These are phyloP conservation scores for Coccomyxa sp. DNA, from an alignment of 139 green algal genomes.

Conservation along the genomic window DNA sequence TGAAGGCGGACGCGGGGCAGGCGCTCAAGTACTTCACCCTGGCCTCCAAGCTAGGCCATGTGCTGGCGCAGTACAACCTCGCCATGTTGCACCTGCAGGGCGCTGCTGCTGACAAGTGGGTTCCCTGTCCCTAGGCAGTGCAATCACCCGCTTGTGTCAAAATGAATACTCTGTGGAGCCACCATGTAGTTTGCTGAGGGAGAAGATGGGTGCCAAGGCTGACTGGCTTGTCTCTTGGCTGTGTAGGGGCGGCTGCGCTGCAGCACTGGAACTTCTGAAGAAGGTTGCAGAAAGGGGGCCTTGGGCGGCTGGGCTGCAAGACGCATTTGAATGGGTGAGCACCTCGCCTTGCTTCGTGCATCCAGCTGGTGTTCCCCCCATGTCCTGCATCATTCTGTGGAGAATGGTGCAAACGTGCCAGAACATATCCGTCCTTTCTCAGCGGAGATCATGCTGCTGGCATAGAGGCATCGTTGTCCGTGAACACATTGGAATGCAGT, in stretches of 20 bases:
- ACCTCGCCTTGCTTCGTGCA: neutral
- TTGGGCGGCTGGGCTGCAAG: conserved; percentile 42
- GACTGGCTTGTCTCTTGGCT: no score
- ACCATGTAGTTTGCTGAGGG: no score
- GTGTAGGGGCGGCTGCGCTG: conserved; percentile 25
- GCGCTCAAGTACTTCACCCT: conserved; percentile 33
- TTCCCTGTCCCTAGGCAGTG: neutral
- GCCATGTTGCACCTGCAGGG: conserved; percentile 83
- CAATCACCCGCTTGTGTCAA: neutral
- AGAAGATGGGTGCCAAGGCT: no score
- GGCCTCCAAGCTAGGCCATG: conserved; percentile 52
- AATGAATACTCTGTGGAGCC: no score
- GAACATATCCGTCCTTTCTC: no score
- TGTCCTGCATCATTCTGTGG: no score
- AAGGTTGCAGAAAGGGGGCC: conserved; percentile 41
- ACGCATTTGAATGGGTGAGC: neutral
- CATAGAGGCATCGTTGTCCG: no score
- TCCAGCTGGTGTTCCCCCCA: no score
- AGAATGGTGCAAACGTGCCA: no score
- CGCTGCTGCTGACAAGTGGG: conserved; percentile 40
- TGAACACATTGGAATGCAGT: no score
- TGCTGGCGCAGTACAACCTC: conserved; percentile 86
- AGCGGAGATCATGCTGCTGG: no score
- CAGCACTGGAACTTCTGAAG: conserved; percentile 54
- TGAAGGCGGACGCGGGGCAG: conserved; percentile 7